Evolutionary conservation across 1,139 yeast species (phyloP).

Genomic region (Candida dubliniensis): DNA sequence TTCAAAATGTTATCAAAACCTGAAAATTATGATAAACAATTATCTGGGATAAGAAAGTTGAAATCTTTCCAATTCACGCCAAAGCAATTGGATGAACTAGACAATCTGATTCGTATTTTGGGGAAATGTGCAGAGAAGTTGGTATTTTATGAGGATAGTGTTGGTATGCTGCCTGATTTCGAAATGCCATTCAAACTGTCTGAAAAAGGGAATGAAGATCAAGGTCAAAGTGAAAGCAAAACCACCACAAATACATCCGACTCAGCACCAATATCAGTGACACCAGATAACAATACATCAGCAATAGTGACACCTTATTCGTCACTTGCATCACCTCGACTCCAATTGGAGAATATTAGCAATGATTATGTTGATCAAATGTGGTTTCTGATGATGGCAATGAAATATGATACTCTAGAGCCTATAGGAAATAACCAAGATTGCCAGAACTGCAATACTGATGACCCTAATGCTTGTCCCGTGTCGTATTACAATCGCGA

Average conservation of each 20-base stretch:
- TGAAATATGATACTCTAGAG: slow-evolving; percentile 22
- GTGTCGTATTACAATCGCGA: slow-evolving; percentile 3
- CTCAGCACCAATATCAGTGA: neutral
- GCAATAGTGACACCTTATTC: slow-evolving; percentile 3
- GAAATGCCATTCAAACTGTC: neutral
- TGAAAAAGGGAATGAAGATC: neutral
- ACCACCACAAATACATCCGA: slow-evolving; percentile 1
- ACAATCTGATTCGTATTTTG: slow-evolving; percentile 13
- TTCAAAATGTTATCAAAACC: slow-evolving; percentile 20
- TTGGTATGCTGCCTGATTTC: slow-evolving; percentile 2
- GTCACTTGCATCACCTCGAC: slow-evolving; percentile 7
- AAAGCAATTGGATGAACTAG: slow-evolving; percentile 21
- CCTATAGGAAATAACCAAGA: neutral
- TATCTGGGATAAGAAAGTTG: slow-evolving; percentile 10
- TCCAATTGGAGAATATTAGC: neutral
- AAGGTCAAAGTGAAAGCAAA: neutral
- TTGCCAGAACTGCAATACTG: neutral
- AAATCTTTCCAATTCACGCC: slow-evolving; percentile 15
- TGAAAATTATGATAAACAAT: slow-evolving; percentile 20
- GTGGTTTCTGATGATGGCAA: slow-evolving; percentile 30
- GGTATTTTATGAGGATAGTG: slow-evolving; percentile 6
- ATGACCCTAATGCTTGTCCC: neutral
- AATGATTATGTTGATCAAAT: slow-evolving; percentile 27
- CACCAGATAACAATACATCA: neutral
- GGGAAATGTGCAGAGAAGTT: slow-evolving; percentile 11